Base-by-base conservation (phyloP, 352 stramenopile species). In the Elongisporangium anandrum region DNA sequence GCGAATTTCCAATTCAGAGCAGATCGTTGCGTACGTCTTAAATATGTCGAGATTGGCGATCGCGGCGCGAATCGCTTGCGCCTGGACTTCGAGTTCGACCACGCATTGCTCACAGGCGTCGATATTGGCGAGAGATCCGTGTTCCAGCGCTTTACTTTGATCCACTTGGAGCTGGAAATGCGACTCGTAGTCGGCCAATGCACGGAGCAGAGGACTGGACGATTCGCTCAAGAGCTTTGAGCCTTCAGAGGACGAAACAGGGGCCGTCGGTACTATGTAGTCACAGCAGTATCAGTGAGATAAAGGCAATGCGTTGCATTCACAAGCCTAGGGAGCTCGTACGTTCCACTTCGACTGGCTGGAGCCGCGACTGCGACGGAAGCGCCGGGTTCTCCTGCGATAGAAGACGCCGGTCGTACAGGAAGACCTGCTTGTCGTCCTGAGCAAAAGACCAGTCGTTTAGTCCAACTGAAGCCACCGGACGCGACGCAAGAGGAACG, bases 391-490 rank as follows among this genome's bases (percentile, higher is more conserved):
- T 64, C 26, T 92, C 83, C 64, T 83, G 80, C 54, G 81, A 88
- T 12, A 95, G 72, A 69, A 93, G 76, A 52, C 84, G 77, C 4
- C 84, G 78, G 56, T 95, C 86, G 59, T 95, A 95, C 10, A 95
- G 59, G 64, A 90, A 95, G 54, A 95, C 68, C 39, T 75, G 70
- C 59, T 91, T 92, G 52, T 85, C 65, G 20, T 75, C 62, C 68
- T 86, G 23, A 20, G 52, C 34, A 16, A 58, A 53, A 48, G 38
- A 41, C 29, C 21, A 23, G 21, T 58, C 52, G 23, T 21, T 23
- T 23, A 50, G 52, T 26, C 19, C 5, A 3, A 34, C 52, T 4
- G 23, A 57, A 57, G 29, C 29, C 29, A 41, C 29, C 29, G 13
- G 29, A 41, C 6, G 29, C 29, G 29, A 39, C 47, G 7, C 1